A percentile compares a stretch with the other conserved stretches of the same genome.
phyloP scores from a whole-genome alignment of 192 early-diverging fungal species.

The Backusella sp. region DNA sequence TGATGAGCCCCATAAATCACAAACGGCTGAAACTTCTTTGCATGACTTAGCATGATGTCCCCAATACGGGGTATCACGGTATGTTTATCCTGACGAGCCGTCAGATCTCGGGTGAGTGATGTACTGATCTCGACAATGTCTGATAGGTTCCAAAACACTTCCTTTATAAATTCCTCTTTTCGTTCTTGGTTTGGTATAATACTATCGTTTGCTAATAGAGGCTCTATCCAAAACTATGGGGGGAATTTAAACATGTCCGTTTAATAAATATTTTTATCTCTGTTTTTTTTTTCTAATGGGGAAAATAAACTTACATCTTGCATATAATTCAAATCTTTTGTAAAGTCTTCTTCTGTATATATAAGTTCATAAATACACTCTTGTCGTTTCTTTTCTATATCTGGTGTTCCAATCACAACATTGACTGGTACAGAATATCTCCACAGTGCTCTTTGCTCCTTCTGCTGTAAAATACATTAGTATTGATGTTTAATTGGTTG shows the following conservation, averaged over 20 bases:
- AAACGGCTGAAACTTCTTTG: constrained; percentile 72
- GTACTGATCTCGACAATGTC: constrained; percentile 64
- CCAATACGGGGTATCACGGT: constrained; percentile 78
- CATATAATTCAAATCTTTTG: constrained; percentile 79
- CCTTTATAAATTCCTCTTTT: constrained; percentile 74
- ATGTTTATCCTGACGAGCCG: constrained; percentile 62
- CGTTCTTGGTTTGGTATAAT: constrained; percentile 61
- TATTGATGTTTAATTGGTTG: not conserved
- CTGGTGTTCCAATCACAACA: constrained; percentile 67
- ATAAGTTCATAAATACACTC: constrained; percentile 93
- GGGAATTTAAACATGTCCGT: not conserved
- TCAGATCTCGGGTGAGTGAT: constrained; percentile 58
- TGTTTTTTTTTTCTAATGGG: not conserved
- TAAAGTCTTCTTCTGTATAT: constrained; percentile 87
- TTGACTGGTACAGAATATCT: constrained; percentile 78
- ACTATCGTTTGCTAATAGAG: constrained; percentile 52
- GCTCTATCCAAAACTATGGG: constrained; percentile 59
- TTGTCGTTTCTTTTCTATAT: constrained; percentile 83
- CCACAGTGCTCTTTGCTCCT: constrained; percentile 59
- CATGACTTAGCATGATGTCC: constrained; percentile 77
- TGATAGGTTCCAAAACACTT: constrained; percentile 77
- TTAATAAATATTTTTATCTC: not conserved
- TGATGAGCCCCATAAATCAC: constrained; percentile 87
- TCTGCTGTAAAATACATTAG: not conserved
- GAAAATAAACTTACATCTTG: constrained; percentile 50